phyloP scores from a whole-genome alignment of 75 land plant species.

The Cryptomeria japonica region DNA sequence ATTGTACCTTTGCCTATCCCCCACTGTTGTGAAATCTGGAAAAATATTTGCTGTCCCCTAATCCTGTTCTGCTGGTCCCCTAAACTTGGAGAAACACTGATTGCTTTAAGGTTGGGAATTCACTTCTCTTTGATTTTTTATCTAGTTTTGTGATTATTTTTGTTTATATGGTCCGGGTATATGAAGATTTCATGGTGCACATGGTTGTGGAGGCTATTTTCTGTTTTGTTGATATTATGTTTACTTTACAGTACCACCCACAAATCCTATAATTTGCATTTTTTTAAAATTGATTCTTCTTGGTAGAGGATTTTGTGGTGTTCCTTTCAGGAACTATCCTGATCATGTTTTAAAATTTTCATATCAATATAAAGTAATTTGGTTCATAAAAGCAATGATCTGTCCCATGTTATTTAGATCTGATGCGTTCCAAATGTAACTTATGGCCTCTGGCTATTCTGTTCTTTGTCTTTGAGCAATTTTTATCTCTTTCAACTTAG shows the following conservation, averaged over 20 bases:
- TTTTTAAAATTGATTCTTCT: background rate
- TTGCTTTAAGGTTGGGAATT: background rate
- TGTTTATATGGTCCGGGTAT: too few relatives aligned
- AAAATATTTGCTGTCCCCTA: too few relatives aligned
- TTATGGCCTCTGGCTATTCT: background rate
- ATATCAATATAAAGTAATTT: background rate
- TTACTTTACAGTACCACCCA: background rate
- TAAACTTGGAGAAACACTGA: too few relatives aligned
- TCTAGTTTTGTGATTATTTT: too few relatives aligned
- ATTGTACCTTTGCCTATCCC: too few relatives aligned
- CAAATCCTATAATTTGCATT: background rate
- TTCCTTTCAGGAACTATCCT: background rate
- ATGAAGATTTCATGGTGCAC: too few relatives aligned
- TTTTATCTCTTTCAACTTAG: background rate
- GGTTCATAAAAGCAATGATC: background rate
- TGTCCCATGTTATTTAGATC: background rate
- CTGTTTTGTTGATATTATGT: background rate
- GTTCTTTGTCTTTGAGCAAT: background rate
- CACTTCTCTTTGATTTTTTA: background rate
- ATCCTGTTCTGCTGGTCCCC: too few relatives aligned
- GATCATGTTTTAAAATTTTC: background rate
- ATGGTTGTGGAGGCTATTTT: too few relatives aligned
- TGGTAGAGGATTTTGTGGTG: background rate
- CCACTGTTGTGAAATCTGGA: too few relatives aligned
- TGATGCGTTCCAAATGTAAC: background rate